Evolutionary conservation across 805 yeast genomes (phyloP).

Genomic region (Spathaspora hagerdaliae): DNA sequence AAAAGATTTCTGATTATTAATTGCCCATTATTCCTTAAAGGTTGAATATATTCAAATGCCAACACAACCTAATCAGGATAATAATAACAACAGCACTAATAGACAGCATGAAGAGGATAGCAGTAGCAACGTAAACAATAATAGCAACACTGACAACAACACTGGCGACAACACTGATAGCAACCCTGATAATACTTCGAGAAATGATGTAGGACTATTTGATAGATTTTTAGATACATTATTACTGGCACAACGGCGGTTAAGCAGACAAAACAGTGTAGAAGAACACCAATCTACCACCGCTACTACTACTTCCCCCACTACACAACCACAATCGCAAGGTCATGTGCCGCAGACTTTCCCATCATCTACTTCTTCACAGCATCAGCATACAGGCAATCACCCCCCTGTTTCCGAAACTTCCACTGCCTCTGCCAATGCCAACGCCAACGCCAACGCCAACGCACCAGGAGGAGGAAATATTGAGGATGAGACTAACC

Average conservation of each 20-base stretch:
- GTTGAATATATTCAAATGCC: too few species aligned
- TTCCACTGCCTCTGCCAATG: neutral
- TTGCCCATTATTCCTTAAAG: too few species aligned
- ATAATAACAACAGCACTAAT: too few species aligned
- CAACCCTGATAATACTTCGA: slow-evolving; percentile 1
- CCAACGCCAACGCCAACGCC: neutral
- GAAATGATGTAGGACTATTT: slow-evolving; percentile 14
- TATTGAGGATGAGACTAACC: slow-evolving; percentile 13
- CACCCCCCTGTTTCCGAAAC: neutral
- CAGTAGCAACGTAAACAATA: neutral
- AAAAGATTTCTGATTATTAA: too few species aligned
- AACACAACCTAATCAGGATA: too few species aligned
- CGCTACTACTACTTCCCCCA: neutral
- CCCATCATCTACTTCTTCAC: neutral
- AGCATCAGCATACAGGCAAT: too few species aligned
- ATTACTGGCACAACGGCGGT: slow-evolving; percentile 7
- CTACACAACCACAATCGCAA: neutral
- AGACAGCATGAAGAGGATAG: too few species aligned
- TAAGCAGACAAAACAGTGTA: neutral
- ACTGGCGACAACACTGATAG: neutral
- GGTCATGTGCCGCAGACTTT: neutral
- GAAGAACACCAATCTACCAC: neutral
- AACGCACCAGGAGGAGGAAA: neutral
- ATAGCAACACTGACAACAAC: neutral
- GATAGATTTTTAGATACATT: slow-evolving; percentile 22